Evolutionary conservation across 352 stramenopile genomes (phyloP).

Genomic region (Globisporangium parvum): DNA sequence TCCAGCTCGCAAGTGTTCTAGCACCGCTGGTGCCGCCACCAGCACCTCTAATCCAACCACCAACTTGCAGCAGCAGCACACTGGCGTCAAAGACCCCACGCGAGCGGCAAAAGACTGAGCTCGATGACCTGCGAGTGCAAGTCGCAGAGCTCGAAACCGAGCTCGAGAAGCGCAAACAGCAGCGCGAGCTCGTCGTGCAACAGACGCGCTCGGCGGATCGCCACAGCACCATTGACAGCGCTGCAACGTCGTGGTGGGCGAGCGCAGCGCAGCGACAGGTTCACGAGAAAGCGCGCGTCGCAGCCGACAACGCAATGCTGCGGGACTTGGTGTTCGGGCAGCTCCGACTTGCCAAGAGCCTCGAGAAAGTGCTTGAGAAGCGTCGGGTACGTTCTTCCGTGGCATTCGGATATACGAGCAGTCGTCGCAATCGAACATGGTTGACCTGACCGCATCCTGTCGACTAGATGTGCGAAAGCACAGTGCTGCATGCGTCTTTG

Average conservation of each 20-base stretch:
- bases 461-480: slow-evolving; percentile 2
- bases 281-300: not conserved
- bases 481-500: not conserved
- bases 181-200: not conserved
- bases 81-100: slow-evolving; percentile 7
- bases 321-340: slow-evolving; percentile 7
- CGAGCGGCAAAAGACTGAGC: slow-evolving; percentile 9
- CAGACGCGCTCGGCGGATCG: not conserved
- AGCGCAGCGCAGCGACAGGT: not conserved
- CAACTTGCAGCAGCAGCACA: not conserved
- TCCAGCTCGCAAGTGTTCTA: not conserved
- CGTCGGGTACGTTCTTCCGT: slow-evolving; percentile 1
- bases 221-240: not conserved
- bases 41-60: too few relatives aligned
- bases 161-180: slow-evolving; percentile 3
- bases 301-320: slow-evolving; percentile 4
- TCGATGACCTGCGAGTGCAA: not conserved
- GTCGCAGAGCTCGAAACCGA: slow-evolving; percentile 4
- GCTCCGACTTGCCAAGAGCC: slow-evolving; percentile 15
- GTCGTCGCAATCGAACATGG: not conserved
- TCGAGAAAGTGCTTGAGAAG: slow-evolving; percentile 20
- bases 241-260: slow-evolving; percentile 4
- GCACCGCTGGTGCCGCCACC: not conserved
- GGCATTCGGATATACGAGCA: not conserved
- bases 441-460: not conserved